Percentiles rank a stretch among this genome's conserved stretches.
phyloP scores from a whole-genome alignment of 208 protist genomes.

The Porcisia hertigi region DNA sequence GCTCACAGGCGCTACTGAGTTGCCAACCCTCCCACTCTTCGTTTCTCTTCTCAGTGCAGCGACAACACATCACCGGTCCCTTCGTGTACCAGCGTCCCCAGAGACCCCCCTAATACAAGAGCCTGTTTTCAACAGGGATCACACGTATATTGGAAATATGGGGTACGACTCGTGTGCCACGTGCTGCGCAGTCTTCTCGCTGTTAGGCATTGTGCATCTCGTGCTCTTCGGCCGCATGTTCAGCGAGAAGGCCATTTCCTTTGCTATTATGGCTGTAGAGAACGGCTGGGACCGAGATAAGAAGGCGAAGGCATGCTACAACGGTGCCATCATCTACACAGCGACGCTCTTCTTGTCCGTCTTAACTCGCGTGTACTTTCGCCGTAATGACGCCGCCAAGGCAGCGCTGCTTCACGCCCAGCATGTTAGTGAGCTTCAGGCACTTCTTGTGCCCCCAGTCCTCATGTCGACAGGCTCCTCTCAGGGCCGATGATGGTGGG shows the following conservation, averaged over 20 bases:
- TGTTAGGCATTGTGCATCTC: constrained; percentile 86
- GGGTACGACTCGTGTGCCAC: constrained; percentile 65
- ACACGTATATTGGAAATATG: constrained; percentile 28
- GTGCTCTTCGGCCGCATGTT: constrained; percentile 87
- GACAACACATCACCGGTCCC: background rate
- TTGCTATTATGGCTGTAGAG: constrained; percentile 69
- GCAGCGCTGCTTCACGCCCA: constrained; percentile 36
- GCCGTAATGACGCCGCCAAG: constrained; percentile 63
- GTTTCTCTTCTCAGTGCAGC: background rate
- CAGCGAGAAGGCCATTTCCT: constrained; percentile 64
- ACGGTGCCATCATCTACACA: constrained; percentile 83
- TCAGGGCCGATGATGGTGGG: background rate
- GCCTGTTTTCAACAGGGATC: background rate
- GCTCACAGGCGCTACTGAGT: background rate
- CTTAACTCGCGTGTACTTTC: constrained; percentile 68
- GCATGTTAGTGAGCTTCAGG: constrained; percentile 50
- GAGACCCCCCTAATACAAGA: no score
- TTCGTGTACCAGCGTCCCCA: background rate
- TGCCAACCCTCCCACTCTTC: background rate
- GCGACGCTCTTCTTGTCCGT: constrained; percentile 79
- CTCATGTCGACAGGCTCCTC: constrained; percentile 10
- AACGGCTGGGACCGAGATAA: constrained; percentile 67
- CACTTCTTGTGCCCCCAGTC: constrained; percentile 27
- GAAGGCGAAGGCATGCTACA: constrained; percentile 88
- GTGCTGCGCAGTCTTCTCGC: constrained; percentile 83